Conservation (phyloP, 345 rosid genomes). For the Clarkia xantiana region DNA sequence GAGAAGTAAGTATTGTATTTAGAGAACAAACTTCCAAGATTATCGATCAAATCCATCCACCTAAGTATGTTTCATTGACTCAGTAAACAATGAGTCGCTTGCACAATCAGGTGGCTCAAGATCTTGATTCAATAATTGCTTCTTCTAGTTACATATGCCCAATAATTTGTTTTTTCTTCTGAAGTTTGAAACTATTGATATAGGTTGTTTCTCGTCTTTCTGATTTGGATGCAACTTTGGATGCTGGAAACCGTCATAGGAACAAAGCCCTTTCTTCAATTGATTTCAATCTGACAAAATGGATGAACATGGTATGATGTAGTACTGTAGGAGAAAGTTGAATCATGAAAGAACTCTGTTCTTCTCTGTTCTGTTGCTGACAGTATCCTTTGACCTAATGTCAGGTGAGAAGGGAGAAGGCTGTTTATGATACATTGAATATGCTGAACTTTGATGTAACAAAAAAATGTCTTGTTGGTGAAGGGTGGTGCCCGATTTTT, state of each 20-base stretch:
- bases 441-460: slow-evolving; percentile 97
- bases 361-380: background rate
- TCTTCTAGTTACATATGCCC: no score
- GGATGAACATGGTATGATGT: slow-evolving; percentile 57
- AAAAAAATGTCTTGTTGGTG: slow-evolving; percentile 97
- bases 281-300: slow-evolving; percentile 54
- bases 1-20: slow-evolving; percentile 52
- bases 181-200: slow-evolving; percentile 14
- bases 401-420: slow-evolving; percentile 84
- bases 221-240: slow-evolving; percentile 84
- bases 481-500: slow-evolving; percentile 95
- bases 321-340: background rate
- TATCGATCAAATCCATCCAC: no score
- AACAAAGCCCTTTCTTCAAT: slow-evolving; percentile 61
- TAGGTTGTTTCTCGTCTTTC: slow-evolving; percentile 82
- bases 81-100: no score
- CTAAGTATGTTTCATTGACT: no score
- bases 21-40: no score
- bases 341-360: background rate
- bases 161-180: background rate
- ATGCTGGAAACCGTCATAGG: slow-evolving; percentile 76
- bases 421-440: slow-evolving; percentile 76
- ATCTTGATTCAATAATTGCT: no score
- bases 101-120: no score
- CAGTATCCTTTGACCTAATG: slow-evolving; percentile 8